A percentile compares a stretch with the other conserved stretches of the same genome.
These are phyloP conservation scores for Cyberlindnera maritima DNA, from an alignment of 805 yeast genomes.

Conservation along the genomic window DNA sequence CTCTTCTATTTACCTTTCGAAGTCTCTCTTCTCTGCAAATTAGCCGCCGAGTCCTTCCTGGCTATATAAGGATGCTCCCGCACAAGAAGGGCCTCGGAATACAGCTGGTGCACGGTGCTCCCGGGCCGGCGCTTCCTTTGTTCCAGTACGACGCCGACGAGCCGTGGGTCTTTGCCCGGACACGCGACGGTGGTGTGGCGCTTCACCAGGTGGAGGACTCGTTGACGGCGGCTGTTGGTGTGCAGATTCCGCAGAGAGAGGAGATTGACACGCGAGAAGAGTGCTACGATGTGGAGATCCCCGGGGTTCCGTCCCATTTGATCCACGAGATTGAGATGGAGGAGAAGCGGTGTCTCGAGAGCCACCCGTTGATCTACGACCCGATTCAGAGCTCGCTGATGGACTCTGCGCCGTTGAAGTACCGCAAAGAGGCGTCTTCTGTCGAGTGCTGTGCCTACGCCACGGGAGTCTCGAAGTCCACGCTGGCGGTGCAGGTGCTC, in stretches of 20 bases:
- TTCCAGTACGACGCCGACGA: constrained; percentile 17
- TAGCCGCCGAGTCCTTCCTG: too few relatives aligned
- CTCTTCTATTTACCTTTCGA: background rate
- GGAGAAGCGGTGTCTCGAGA: background rate
- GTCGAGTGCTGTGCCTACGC: constrained; percentile 9
- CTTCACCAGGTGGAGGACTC: constrained; percentile 16
- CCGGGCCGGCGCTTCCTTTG: constrained; percentile 31
- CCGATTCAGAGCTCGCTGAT: constrained; percentile 31
- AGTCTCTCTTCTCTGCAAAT: background rate
- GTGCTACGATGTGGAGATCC: background rate
- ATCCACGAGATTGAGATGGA: constrained; percentile 3
- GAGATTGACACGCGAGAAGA: background rate
- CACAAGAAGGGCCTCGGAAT: constrained; percentile 40
- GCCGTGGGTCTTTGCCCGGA: constrained; percentile 30
- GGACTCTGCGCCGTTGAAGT: constrained; percentile 3
- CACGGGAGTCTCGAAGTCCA: constrained; percentile 3
- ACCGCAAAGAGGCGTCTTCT: background rate
- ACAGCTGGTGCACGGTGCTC: constrained; percentile 41
- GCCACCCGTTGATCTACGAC: constrained; percentile 30
- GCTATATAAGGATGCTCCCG: constrained; percentile 45
- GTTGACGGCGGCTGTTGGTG: background rate
- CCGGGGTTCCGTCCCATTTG: constrained; percentile 1
- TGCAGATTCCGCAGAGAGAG: background rate
- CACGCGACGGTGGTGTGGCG: constrained; percentile 21
- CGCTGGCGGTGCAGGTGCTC: constrained; percentile 5